Base-by-base conservation (phyloP, 805 yeast species). In the Candida jianshihensis region DNA sequence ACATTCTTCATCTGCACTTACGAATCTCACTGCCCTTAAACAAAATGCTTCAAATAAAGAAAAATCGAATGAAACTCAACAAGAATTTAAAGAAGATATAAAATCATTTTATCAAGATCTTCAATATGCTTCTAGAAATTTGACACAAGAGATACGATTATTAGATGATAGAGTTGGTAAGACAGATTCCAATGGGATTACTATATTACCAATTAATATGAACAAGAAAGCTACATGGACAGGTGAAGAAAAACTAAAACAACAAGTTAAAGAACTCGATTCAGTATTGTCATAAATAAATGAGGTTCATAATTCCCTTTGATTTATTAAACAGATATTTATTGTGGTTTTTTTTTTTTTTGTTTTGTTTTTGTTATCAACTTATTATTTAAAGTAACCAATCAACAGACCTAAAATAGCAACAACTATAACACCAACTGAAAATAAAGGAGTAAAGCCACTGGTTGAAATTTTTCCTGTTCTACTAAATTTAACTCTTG, bases 151-250 rank as follows among this genome's bases (percentile, higher is more conserved):
- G 48, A 75, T 84, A 30, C 74, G 75, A 50, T 49, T 71, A 12
- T 63, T 82, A 57, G 88, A 83, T 56, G 75, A 72, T 30, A 70
- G 71, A 47, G 70, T 68, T 24, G 78, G 75, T 10, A 70, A 67
- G 6, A 65, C 66, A 26, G 64, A 66, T 15, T 70, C 69, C 33
- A 51, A 54, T 39, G 61, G 59, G n/a, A 53, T 72, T 16, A 71
- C 72, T 61, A 71, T 83, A 27, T 62, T 83, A 19, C 92, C 95
- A 1, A 70, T 82, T 3, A 68, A 71, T 29, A 73, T 83, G 18
- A 81, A 79, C 35, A 78, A 78, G 44, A 80, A 81, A 60, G 85
- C 87, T 25, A 74, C 84, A 5, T 69, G 73, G 61, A 69, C 81
- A 20, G 87, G 88, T 3, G 61, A 63, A 27, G 69, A 63, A 43